These are phyloP conservation scores for Cryptosporidium meleagridis DNA, from an alignment of 169 alveolate species.

Conservation along the genomic window DNA sequence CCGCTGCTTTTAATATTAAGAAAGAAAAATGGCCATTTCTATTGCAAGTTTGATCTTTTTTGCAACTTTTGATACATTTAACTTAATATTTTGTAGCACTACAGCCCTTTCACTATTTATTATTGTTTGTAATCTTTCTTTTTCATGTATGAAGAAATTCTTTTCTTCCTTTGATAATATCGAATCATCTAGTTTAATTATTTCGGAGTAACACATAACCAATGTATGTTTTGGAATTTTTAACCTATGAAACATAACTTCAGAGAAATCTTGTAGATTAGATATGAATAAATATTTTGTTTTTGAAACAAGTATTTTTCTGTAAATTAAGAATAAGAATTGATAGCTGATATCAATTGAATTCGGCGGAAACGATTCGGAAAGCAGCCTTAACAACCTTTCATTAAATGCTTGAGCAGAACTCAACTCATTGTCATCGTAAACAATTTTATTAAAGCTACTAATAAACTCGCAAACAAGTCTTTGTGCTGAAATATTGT, in stretches of 20 bases:
- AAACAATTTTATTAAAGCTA: neutral
- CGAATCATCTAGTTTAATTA: neutral
- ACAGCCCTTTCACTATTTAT: slow-evolving; percentile 16
- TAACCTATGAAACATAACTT: neutral
- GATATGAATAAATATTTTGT: neutral
- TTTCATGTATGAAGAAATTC: slow-evolving; percentile 1
- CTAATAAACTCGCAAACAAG: neutral
- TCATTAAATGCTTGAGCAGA: neutral
- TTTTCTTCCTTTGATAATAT: neutral
- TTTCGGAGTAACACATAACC: slow-evolving; percentile 17
- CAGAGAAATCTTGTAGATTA: slow-evolving; percentile 3
- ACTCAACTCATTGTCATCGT: neutral
- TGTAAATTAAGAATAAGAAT: slow-evolving; percentile 10
- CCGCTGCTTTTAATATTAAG: neutral
- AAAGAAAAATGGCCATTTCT: neutral
- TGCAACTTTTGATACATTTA: neutral
- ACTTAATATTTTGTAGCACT: neutral
- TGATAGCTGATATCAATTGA: slow-evolving; percentile 26
- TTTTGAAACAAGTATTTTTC: neutral
- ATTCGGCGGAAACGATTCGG: slow-evolving; percentile 15
- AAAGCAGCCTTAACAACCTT: neutral
- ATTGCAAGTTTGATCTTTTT: slow-evolving; percentile 7
- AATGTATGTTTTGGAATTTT: slow-evolving; percentile 22
- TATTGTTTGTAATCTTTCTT: slow-evolving; percentile 1
- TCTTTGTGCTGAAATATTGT: neutral